Evolutionary conservation across 768 basidiomycete species (phyloP).

Genomic region (Hypsizygus marmoreus): DNA sequence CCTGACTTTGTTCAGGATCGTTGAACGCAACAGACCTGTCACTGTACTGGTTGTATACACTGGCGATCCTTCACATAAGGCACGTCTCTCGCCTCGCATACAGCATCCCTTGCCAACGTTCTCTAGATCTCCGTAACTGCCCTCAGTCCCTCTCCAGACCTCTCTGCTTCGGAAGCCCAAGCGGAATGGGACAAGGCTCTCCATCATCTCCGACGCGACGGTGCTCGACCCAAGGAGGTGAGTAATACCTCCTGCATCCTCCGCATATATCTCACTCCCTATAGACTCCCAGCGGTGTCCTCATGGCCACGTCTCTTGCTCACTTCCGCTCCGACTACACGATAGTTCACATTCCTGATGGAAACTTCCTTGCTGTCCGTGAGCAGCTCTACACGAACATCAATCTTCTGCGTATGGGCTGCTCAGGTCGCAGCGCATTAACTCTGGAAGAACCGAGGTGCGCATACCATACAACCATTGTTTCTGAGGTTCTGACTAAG

Average conservation of each 20-base stretch:
- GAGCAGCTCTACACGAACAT: conserved; percentile 81
- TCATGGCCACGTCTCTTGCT: conserved; percentile 84
- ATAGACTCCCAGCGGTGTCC: conserved; percentile 63
- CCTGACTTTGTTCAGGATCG: conserved; percentile 48
- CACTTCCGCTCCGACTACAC: conserved; percentile 88
- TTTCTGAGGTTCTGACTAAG: conserved; percentile 1
- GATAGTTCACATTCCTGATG: conserved; percentile 76
- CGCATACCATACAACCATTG: conserved; percentile 14
- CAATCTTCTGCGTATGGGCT: conserved; percentile 82
- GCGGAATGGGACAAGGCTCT: conserved; percentile 64
- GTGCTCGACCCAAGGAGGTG: conserved; percentile 74
- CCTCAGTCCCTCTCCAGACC: conserved; percentile 45
- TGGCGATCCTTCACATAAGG: conserved; percentile 70
- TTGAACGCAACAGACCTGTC: conserved; percentile 61
- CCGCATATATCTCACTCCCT: background rate
- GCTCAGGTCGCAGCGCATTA: conserved; percentile 73
- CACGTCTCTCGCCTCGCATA: conserved; percentile 20
- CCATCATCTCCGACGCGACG: conserved; percentile 63
- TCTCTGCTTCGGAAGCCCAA: conserved; percentile 45
- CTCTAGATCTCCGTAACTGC: conserved; percentile 61
- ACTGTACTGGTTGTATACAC: conserved; percentile 75
- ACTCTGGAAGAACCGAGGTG: conserved; percentile 78
- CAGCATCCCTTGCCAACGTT: conserved; percentile 5
- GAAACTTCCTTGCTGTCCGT: conserved; percentile 61
- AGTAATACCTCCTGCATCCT: conserved; percentile 6